Evolutionary conservation across 805 yeast genomes (phyloP).

Genomic region (Sugiyamaella marilandica): DNA sequence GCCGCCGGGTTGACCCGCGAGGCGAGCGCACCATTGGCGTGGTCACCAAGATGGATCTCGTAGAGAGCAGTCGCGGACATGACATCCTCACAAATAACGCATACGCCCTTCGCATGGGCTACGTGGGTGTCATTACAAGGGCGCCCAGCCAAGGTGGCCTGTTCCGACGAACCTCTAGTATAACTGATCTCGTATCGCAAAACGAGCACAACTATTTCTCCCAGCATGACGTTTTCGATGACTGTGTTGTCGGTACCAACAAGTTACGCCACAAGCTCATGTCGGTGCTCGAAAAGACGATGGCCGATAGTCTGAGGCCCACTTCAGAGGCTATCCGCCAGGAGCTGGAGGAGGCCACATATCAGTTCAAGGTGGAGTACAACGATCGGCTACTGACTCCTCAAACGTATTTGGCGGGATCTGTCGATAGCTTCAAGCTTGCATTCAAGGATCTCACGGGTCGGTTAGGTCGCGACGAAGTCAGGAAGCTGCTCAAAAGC

Average conservation of each 20-base stretch:
- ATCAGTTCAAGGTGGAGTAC: slow-evolving; percentile 92
- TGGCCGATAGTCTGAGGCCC: slow-evolving; percentile 85
- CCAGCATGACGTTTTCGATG: slow-evolving; percentile 56
- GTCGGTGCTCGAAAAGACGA: slow-evolving; percentile 80
- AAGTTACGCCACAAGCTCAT: slow-evolving; percentile 74
- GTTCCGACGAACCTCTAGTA: slow-evolving; percentile 50
- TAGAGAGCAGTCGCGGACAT: slow-evolving; percentile 69
- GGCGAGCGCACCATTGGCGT: slow-evolving; percentile 98
- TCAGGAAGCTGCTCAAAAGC: slow-evolving; percentile 69
- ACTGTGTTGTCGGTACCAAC: slow-evolving; percentile 72
- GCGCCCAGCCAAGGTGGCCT: slow-evolving; percentile 49
- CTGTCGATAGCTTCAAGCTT: slow-evolving; percentile 79
- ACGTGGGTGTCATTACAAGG: slow-evolving; percentile 94
- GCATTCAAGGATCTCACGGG: slow-evolving; percentile 83
- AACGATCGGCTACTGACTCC: slow-evolving; percentile 93
- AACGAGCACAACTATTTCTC: slow-evolving; percentile 58
- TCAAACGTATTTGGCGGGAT: slow-evolving; percentile 87
- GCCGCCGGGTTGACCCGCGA: slow-evolving; percentile 81
- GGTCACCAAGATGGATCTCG: slow-evolving; percentile 87
- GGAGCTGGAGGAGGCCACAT: slow-evolving; percentile 89
- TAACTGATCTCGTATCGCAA: slow-evolving; percentile 43
- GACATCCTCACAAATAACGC: slow-evolving; percentile 65
- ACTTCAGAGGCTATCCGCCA: slow-evolving; percentile 79
- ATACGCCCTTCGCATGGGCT: slow-evolving; percentile 93
- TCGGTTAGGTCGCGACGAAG: slow-evolving; percentile 75